These are phyloP conservation scores for Pythium oligandrum DNA, from an alignment of 352 stramenopile species.

Conservation along the genomic window DNA sequence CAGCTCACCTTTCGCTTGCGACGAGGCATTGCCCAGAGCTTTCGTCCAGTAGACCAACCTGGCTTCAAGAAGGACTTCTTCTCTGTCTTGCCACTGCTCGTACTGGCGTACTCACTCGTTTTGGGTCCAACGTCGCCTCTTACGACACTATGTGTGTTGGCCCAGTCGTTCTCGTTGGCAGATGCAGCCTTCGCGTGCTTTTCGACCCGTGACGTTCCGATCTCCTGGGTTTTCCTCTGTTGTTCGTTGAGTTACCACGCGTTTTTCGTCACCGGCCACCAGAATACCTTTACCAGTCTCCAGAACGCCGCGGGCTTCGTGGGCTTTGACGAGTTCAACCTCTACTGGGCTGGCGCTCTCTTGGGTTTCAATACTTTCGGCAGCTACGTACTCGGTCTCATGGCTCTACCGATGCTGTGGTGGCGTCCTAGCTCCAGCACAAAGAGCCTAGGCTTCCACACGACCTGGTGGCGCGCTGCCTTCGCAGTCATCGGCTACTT, in stretches of 20 bases:
- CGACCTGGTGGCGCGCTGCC: constrained; percentile 8
- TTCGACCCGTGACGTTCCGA: not conserved
- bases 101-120: constrained; percentile 52
- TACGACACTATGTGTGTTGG: constrained; percentile 34
- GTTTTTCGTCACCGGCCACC: constrained; percentile 87
- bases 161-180: constrained; percentile 45
- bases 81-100: constrained; percentile 29
- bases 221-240: constrained; percentile 53
- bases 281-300: constrained; percentile 88
- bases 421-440: too few relatives aligned
- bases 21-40: too few relatives aligned
- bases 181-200: constrained; percentile 11
- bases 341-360: constrained; percentile 64
- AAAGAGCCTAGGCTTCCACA: too few relatives aligned
- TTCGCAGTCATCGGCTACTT: constrained; percentile 39
- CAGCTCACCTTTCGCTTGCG: not conserved
- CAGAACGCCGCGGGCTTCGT: constrained; percentile 89
- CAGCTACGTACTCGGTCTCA: constrained; percentile 41
- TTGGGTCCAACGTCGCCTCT: constrained; percentile 62
- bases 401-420: constrained; percentile 21
- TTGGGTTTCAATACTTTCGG: constrained; percentile 89
- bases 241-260: constrained; percentile 55
- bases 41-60: too few relatives aligned
- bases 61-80: not conserved
- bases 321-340: constrained; percentile 84